phyloP scores from a whole-genome alignment of 2,329 filamentous ascomycete species.

The Exophiala calicioides region DNA sequence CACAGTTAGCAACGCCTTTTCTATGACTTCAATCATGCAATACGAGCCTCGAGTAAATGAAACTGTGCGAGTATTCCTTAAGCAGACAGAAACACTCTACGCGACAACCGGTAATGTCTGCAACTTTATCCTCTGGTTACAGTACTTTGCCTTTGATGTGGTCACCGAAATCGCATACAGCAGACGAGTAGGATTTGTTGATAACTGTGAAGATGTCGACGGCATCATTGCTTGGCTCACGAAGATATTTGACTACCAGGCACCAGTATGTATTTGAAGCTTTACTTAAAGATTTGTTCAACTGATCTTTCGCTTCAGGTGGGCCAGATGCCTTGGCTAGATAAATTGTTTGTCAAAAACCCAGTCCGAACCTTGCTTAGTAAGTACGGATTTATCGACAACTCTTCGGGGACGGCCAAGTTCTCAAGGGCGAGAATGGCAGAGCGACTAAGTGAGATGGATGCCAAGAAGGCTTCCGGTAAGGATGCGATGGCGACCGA shows the following conservation, averaged over 20 bases:
- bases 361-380: conserved; percentile 58
- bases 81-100: conserved; percentile 59
- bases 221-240: conserved; percentile 40
- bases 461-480: neutral
- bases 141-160: conserved; percentile 39
- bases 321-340: conserved; percentile 29
- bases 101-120: conserved; percentile 33
- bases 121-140: conserved; percentile 44
- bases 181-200: conserved; percentile 37
- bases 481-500: no score
- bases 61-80: conserved; percentile 69
- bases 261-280: conserved; percentile 54
- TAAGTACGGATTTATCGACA: conserved; percentile 65
- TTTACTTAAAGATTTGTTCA: conserved; percentile 37
- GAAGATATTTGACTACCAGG: conserved; percentile 63
- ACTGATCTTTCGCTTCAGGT: conserved; percentile 7
- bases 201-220: conserved; percentile 36
- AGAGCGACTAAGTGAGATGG: conserved; percentile 59
- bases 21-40: conserved; percentile 24
- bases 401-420: conserved; percentile 69
- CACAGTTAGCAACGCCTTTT: conserved; percentile 72
- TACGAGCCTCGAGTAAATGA: conserved; percentile 74
- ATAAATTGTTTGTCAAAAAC: conserved; percentile 26
- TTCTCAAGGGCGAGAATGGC: conserved; percentile 69
- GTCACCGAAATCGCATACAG: conserved; percentile 39